Conservation (phyloP, 2,329 filamentous ascomycete genomes). For the Fusarium hainanense region DNA sequence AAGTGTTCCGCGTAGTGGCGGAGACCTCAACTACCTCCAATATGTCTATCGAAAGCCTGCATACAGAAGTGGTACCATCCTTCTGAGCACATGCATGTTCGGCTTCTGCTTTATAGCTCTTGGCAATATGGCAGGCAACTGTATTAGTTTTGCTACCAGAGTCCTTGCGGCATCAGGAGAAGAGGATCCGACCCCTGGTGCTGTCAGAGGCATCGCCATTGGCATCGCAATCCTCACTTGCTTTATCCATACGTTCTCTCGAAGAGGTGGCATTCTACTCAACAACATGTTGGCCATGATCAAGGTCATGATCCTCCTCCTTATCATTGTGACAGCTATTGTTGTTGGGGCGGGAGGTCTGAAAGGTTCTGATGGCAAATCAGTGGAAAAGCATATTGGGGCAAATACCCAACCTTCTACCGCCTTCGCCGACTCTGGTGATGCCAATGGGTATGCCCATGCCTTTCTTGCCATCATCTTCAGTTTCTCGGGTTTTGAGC, state of each 20-base stretch:
- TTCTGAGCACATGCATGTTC: slow-evolving; percentile 58
- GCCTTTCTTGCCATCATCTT: slow-evolving; percentile 60
- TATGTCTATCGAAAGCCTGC: slow-evolving; percentile 56
- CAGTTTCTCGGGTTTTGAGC: slow-evolving; percentile 52
- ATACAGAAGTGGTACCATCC: slow-evolving; percentile 50
- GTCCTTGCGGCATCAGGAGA: slow-evolving; percentile 52
- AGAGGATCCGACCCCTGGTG: slow-evolving; percentile 43
- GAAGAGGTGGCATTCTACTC: slow-evolving; percentile 61
- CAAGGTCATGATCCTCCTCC: slow-evolving; percentile 60
- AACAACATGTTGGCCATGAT: slow-evolving; percentile 63
- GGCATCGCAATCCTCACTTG: slow-evolving; percentile 56
- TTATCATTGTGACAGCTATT: slow-evolving; percentile 54
- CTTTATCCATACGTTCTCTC: slow-evolving; percentile 60
- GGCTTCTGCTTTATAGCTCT: slow-evolving; percentile 58
- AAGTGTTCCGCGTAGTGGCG: slow-evolving; percentile 58
- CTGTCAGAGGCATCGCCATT: slow-evolving; percentile 61
- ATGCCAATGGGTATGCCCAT: slow-evolving; percentile 50
- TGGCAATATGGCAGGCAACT: slow-evolving; percentile 62
- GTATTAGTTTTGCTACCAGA: slow-evolving; percentile 58
- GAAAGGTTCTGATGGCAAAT: slow-evolving; percentile 1
- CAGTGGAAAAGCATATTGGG: slow-evolving; percentile 42
- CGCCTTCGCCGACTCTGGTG: slow-evolving; percentile 41
- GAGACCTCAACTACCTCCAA: slow-evolving; percentile 62
- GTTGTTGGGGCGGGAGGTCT: slow-evolving; percentile 48
- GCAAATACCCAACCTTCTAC: slow-evolving; percentile 44